phyloP scores from a whole-genome alignment of 2,329 filamentous ascomycete genomes.

The Fusarium neocosmosporiellum region DNA sequence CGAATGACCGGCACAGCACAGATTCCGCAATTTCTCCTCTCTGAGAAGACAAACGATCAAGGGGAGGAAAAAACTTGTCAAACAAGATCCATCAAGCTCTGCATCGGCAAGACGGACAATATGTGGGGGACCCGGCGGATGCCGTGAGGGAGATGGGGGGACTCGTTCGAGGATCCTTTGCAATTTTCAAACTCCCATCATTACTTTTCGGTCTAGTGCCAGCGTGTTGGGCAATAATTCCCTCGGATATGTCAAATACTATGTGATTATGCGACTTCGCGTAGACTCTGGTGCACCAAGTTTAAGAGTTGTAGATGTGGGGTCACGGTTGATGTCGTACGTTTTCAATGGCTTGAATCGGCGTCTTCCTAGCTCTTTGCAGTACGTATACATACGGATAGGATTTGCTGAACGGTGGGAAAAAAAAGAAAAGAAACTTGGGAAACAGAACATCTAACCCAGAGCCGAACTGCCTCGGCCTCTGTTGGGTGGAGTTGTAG shows the following conservation, averaged over 20 bases:
- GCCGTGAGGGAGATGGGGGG: not conserved
- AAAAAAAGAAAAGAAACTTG: not conserved
- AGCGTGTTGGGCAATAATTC: not conserved
- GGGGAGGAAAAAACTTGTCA: not conserved
- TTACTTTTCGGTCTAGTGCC: not conserved
- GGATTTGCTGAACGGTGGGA: too few species aligned
- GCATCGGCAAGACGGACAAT: not conserved
- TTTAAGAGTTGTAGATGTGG: conserved; percentile 4
- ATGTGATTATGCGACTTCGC: not conserved
- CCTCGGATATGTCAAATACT: not conserved
- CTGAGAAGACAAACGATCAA: not conserved
- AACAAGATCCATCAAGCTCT: not conserved
- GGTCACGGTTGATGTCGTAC: conserved; percentile 14
- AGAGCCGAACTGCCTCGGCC: not conserved
- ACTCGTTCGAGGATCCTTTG: conserved; percentile 9
- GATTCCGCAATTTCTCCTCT: not conserved
- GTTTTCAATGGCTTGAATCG: conserved; percentile 2
- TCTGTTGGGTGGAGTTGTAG: not conserved
- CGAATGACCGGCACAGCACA: conserved; percentile 1
- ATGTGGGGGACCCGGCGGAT: conserved; percentile 1
- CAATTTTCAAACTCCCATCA: not conserved
- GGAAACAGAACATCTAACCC: not conserved
- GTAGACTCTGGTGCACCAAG: not conserved
- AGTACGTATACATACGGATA: too few species aligned
- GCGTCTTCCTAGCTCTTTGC: conserved; percentile 3